Base-by-base conservation (phyloP, 75 land plant species). In the Adiantum capillusveneris region DNA sequence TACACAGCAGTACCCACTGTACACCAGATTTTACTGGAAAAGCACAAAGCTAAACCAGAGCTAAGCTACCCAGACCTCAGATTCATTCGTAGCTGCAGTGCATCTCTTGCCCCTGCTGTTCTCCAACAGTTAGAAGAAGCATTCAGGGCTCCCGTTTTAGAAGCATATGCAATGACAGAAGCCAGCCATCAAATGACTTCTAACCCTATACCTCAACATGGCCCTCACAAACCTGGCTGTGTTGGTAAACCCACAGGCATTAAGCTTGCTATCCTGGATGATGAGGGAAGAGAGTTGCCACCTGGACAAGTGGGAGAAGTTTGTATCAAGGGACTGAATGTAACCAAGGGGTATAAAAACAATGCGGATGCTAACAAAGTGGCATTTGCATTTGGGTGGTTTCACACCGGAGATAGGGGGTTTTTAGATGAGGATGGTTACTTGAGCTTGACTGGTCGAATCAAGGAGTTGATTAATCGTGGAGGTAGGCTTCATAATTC, bases 1-100 rank as follows among this genome's bases (percentile, higher is more conserved):
- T 93, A 93, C 80, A 89, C 98, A 6, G 98, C 98, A 1, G 98
- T 93, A 25, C 98, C 98, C 7, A 93, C 98, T 9, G 81, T 93
- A 19, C 98, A 93, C 68, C 98, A 93, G 53, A 93, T 93, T 49
- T 57, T 93, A 2, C 77, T 93, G 19, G 90, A 85, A n/a, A 79
- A 81, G 29, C 98, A 93, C 59, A 39, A 55, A 31, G 29, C 52
- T 30, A 63, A 57, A 3, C 83, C 91, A 0, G 85, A 83, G 62
- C 58, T 70, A 14, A 58, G 29, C 11, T 93, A 93, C 69, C 98
- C 98, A 31, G 69, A 75, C 56, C 83, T 93, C 46, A 70, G 98
- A 27, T 93, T 90, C 72, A 20, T 52, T 21, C 54, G 19, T 24
- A 20, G 54, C 25, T 64, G 20, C 27, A 79, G 86, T 66, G 87